A percentile compares a stretch with the other conserved stretches of the same genome.
Conservation (phyloP, 768 basidiomycete species). For the Boletus rufocinnamomeus region DNA sequence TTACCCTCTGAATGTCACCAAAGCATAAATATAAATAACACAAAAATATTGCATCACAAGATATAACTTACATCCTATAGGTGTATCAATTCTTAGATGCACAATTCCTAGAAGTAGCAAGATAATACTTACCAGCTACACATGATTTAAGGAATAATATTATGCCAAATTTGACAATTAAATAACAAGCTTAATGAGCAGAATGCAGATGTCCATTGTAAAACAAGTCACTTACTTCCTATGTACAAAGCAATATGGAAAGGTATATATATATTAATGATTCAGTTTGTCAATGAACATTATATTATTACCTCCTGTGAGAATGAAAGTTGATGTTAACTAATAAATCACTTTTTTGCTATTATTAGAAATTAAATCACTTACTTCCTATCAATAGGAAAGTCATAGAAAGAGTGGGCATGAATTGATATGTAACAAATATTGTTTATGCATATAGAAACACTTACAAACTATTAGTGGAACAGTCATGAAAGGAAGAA, state of each 20-base stretch:
- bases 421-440: no score
- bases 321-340: no score
- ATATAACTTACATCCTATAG: not conserved
- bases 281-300: no score
- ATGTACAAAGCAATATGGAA: no score
- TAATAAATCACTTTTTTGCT: no score
- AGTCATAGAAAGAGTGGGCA: no score
- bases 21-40: not conserved
- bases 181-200: not conserved
- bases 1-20: not conserved
- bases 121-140: not conserved
- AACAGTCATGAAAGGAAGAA: no score
- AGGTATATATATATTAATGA: no score
- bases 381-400: not conserved
- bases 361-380: not conserved
- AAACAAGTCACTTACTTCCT: not conserved
- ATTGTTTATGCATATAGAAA: no score
- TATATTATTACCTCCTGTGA: no score
- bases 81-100: not conserved
- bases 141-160: not conserved
- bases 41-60: no score
- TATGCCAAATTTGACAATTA: not conserved
- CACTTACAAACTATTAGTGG: not conserved
- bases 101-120: not conserved
- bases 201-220: not conserved